A percentile compares a stretch with the other conserved stretches of the same genome.
Conservation (phyloP, 2,329 filamentous ascomycete species). For the Berkeleyomyces rouxiae region DNA sequence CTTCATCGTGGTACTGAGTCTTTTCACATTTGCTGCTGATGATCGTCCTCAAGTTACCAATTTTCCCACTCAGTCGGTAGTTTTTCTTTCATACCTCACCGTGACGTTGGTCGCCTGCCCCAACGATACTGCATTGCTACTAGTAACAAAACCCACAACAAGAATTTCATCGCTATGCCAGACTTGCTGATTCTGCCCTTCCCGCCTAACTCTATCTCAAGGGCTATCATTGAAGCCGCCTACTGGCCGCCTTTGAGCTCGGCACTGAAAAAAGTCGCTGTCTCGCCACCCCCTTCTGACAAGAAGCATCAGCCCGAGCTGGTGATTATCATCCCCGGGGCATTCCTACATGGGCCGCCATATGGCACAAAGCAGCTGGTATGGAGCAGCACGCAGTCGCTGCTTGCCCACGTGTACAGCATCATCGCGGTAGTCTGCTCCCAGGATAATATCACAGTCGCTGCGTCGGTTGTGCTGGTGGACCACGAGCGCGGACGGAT, state of each 20-base stretch:
- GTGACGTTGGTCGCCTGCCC: no score
- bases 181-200: conserved; percentile 44
- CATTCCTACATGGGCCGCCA: conserved; percentile 38
- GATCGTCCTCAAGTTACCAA: conserved; percentile 22
- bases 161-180: not conserved
- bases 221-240: conserved; percentile 35
- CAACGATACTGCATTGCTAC: not conserved
- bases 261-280: conserved; percentile 29
- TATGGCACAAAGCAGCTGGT: conserved; percentile 33
- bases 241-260: conserved; percentile 43
- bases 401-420: conserved; percentile 63
- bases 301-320: conserved; percentile 19
- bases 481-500: conserved; percentile 34
- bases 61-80: no score
- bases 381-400: conserved; percentile 54
- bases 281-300: not conserved
- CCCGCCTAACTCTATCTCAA: conserved; percentile 39
- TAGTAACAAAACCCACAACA: not conserved
- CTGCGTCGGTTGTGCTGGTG: conserved; percentile 53
- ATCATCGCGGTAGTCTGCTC: conserved; percentile 58
- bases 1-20: no score
- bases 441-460: conserved; percentile 42
- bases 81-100: no score
- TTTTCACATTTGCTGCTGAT: not conserved
- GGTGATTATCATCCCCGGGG: conserved; percentile 42